Percentiles rank a stretch among this genome's conserved stretches.
These are phyloP conservation scores for Daldinia loculata DNA, from an alignment of 495 filamentous ascomycete species.

Conservation along the genomic window DNA sequence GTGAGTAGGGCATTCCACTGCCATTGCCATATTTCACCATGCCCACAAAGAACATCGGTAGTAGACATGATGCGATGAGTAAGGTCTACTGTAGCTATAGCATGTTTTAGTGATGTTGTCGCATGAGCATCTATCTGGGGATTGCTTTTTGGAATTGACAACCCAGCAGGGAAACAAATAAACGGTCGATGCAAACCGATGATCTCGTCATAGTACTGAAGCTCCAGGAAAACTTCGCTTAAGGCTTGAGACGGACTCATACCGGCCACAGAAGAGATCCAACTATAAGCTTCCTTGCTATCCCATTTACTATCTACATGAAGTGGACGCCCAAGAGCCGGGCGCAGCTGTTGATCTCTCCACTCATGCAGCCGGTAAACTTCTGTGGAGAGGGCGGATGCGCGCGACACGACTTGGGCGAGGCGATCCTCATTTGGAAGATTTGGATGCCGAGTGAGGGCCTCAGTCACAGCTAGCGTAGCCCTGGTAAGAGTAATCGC, in stretches of 20 bases:
- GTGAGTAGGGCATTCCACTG: conserved; percentile 49
- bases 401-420: conserved; percentile 17
- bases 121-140: conserved; percentile 41
- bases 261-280: conserved; percentile 22
- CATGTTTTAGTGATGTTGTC: conserved; percentile 44
- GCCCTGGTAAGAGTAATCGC: conserved; percentile 41
- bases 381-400: conserved; percentile 13
- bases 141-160: conserved; percentile 25
- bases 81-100: conserved; percentile 35
- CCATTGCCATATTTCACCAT: conserved; percentile 47
- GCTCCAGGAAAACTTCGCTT: conserved; percentile 22
- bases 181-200: conserved; percentile 38
- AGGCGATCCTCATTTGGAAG: conserved; percentile 8
- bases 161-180: conserved; percentile 44
- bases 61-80: conserved; percentile 36
- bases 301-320: conserved; percentile 14
- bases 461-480: conserved; percentile 37
- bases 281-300: not conserved
- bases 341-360: conserved; percentile 27
- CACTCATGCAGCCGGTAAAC: conserved; percentile 13
- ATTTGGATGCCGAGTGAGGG: conserved; percentile 22
- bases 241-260: conserved; percentile 18
- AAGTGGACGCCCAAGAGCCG: conserved; percentile 16
- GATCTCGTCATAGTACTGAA: conserved; percentile 48
- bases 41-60: conserved; percentile 42